Conservation (phyloP, 2,329 filamentous ascomycete genomes). For the Bipolaris victoriae region DNA sequence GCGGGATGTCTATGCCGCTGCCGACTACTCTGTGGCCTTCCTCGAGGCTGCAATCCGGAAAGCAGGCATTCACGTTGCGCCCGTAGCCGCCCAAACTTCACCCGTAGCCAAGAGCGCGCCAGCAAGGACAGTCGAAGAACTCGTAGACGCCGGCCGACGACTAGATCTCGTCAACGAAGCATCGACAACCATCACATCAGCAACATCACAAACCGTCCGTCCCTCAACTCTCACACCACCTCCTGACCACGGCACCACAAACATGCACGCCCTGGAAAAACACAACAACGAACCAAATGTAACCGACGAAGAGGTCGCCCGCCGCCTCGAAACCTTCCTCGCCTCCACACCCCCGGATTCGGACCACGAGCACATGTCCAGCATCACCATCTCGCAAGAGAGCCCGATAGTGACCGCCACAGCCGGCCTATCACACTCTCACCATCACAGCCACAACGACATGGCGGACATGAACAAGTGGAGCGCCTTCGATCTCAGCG, state of each 20-base stretch:
- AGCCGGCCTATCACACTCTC: constrained; percentile 9
- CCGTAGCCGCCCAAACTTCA: constrained; percentile 37
- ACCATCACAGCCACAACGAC: neutral
- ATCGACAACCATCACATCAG: neutral
- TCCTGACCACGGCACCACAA: constrained; percentile 47
- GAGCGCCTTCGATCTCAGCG: constrained; percentile 24
- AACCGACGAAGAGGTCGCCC: constrained; percentile 56
- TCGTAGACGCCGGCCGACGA: constrained; percentile 54
- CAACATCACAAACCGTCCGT: constrained; percentile 24
- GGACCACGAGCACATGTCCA: constrained; percentile 44
- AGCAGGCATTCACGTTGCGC: constrained; percentile 75
- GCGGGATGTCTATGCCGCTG: constrained; percentile 87
- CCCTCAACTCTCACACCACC: constrained; percentile 50
- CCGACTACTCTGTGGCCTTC: constrained; percentile 95
- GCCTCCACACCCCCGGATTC: constrained; percentile 57
- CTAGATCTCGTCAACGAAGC: constrained; percentile 41
- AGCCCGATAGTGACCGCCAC: constrained; percentile 18
- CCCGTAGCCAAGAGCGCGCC: constrained; percentile 33
- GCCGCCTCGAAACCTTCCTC: constrained; percentile 57
- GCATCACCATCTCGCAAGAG: constrained; percentile 39
- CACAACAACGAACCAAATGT: constrained; percentile 35
- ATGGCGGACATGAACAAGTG: constrained; percentile 26
- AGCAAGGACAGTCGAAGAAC: constrained; percentile 53
- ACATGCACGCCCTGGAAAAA: constrained; percentile 44
- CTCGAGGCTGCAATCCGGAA: constrained; percentile 90